A percentile compares a stretch with the other conserved stretches of the same genome.
Evolutionary conservation across 352 stramenopile species (phyloP).

Genomic region (Pilasporangium apinafurcum): DNA sequence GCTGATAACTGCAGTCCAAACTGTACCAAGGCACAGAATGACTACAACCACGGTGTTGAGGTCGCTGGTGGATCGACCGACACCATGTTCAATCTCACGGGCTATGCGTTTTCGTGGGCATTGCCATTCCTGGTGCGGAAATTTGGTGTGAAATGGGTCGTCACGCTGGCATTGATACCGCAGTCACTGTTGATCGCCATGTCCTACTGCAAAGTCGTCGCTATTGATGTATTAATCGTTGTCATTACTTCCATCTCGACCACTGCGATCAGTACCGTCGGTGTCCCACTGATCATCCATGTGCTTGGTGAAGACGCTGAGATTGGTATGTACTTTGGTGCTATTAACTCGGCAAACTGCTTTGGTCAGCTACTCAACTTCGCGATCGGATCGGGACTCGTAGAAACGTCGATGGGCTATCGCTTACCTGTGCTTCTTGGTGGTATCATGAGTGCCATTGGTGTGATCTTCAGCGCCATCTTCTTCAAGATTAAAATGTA

Average conservation of each 20-base stretch:
- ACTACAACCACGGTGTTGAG: slow-evolving; percentile 44
- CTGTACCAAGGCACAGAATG: slow-evolving; percentile 20
- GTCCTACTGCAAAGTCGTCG: slow-evolving; percentile 16
- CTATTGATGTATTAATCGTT: slow-evolving; percentile 24
- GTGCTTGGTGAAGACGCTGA: slow-evolving; percentile 15
- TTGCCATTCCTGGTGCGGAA: slow-evolving; percentile 32
- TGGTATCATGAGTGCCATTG: slow-evolving; percentile 24
- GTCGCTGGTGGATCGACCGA: slow-evolving; percentile 36
- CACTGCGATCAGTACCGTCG: slow-evolving; percentile 18
- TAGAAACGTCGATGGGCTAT: slow-evolving; percentile 28
- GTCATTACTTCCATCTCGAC: slow-evolving; percentile 20
- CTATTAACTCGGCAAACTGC: no score
- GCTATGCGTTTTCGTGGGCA: slow-evolving; percentile 33
- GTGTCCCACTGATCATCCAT: slow-evolving; percentile 30
- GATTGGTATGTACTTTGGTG: slow-evolving; percentile 13
- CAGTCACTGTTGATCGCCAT: slow-evolving; percentile 27
- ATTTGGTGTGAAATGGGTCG: slow-evolving; percentile 27
- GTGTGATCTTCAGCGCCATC: slow-evolving; percentile 17
- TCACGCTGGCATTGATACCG: slow-evolving; percentile 16
- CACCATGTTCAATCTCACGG: slow-evolving; percentile 27
- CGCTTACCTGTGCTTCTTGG: slow-evolving; percentile 29
- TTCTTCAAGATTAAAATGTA: slow-evolving; percentile 38
- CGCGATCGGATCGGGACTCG: slow-evolving; percentile 16
- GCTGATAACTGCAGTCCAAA: slow-evolving; percentile 16
- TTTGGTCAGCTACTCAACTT: slow-evolving; percentile 28